Conservation (phyloP, 768 basidiomycete genomes). For the Cystobasidium ongulense region DNA sequence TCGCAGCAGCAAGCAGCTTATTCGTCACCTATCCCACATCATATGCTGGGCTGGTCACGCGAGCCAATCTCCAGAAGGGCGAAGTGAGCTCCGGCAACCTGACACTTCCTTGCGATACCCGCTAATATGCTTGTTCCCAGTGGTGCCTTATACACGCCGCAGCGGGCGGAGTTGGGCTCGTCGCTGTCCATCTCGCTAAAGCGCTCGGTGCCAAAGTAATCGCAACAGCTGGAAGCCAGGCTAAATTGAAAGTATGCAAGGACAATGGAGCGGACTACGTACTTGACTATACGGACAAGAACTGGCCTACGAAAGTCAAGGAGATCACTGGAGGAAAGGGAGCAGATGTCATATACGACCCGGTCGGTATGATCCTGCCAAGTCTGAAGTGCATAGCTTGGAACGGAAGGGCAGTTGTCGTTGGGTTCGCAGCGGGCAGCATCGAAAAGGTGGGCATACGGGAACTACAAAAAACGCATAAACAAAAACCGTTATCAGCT, state of each 20-base stretch:
- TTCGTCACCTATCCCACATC: slow-evolving; percentile 83
- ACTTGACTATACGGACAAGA: slow-evolving; percentile 61
- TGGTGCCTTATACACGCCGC: slow-evolving; percentile 88
- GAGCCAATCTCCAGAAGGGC: slow-evolving; percentile 73
- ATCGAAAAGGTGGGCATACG: slow-evolving; percentile 63
- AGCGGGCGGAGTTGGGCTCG: slow-evolving; percentile 89
- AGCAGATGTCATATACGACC: slow-evolving; percentile 66
- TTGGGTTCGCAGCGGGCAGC: slow-evolving; percentile 77
- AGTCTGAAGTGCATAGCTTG: slow-evolving; percentile 40
- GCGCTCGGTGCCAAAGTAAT: slow-evolving; percentile 89
- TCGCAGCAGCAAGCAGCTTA: slow-evolving; percentile 78
- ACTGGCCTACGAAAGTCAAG: slow-evolving; percentile 82
- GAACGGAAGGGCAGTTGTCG: slow-evolving; percentile 67
- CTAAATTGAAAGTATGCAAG: slow-evolving; percentile 71
- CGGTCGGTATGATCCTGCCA: slow-evolving; percentile 69
- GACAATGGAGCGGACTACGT: slow-evolving; percentile 67
- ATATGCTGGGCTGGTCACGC: slow-evolving; percentile 79
- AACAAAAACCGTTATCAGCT: background rate
- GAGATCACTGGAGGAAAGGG: slow-evolving; percentile 74
- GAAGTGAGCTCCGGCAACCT: slow-evolving; percentile 33
- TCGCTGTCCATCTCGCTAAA: slow-evolving; percentile 85
- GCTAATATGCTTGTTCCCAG: slow-evolving; percentile 42
- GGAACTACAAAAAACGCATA: background rate
- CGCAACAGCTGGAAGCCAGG: slow-evolving; percentile 71
- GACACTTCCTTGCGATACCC: background rate